These are phyloP conservation scores for Aspergillus quadrilineatus DNA, from an alignment of 2,329 filamentous ascomycete genomes.

Conservation along the genomic window DNA sequence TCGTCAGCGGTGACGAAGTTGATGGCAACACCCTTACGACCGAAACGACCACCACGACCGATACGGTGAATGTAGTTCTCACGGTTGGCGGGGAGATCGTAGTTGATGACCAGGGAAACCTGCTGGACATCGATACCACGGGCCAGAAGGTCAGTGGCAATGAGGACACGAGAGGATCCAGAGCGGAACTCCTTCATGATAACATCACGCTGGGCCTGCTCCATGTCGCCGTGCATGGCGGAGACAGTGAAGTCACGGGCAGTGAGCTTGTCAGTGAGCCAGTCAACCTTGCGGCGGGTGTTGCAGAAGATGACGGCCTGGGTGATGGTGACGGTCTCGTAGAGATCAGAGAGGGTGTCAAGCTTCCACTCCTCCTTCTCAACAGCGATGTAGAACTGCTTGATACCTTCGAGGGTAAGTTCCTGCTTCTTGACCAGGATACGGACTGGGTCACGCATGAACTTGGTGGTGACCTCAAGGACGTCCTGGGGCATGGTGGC, in stretches of 20 bases:
- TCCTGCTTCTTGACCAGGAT: conserved; percentile 99
- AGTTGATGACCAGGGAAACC: conserved; percentile 99
- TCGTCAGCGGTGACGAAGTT: conserved; percentile 99
- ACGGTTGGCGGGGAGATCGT: conserved; percentile 96
- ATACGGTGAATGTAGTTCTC: conserved; percentile 99
- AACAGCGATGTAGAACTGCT: conserved; percentile 99
- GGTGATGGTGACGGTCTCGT: conserved; percentile 99
- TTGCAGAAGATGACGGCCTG: conserved; percentile 99
- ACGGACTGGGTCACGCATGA: conserved; percentile 99
- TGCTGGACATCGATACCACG: conserved; percentile 99
- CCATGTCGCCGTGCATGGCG: conserved; percentile 99
- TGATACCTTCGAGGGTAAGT: conserved; percentile 99
- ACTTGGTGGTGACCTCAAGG: conserved; percentile 98
- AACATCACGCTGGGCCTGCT: conserved; percentile 93
- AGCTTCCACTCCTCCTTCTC: conserved; percentile 99
- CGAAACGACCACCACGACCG: conserved; percentile 98
- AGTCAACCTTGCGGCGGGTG: conserved; percentile 99
- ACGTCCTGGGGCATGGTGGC: conserved; percentile 99
- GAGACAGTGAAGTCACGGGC: conserved; percentile 98
- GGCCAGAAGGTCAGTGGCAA: conserved; percentile 94
- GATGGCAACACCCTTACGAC: conserved; percentile 99
- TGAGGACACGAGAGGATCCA: conserved; percentile 96
- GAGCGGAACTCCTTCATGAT: conserved; percentile 99
- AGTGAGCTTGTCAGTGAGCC: conserved; percentile 99
- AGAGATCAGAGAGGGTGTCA: conserved; percentile 96